Percentiles rank a stretch among this genome's conserved stretches.
Evolutionary conservation across 495 filamentous ascomycete species (phyloP).

Genomic region (Xylaria venustula): DNA sequence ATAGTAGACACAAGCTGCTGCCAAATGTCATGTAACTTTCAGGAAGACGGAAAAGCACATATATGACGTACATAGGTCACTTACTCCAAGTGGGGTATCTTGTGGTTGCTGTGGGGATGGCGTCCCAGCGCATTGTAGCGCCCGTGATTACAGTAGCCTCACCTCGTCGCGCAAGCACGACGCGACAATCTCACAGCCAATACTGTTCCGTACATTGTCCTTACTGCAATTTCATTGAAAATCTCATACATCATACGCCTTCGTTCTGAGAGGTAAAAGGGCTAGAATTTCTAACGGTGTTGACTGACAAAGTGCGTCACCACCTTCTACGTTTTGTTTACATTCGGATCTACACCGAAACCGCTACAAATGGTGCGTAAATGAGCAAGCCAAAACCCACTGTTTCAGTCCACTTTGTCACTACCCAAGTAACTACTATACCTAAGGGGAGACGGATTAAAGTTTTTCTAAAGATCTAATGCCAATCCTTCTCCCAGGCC

Average conservation of each 20-base stretch:
- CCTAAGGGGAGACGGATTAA: background rate
- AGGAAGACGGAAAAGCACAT: no score
- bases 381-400: background rate
- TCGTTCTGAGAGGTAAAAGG: no score
- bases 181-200: background rate
- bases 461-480: background rate
- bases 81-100: background rate
- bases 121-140: background rate
- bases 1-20: no score
- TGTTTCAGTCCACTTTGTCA: conserved; percentile 2
- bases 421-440: background rate
- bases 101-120: conserved; percentile 15
- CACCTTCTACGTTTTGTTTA: conserved; percentile 1
- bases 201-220: no score
- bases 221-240: no score
- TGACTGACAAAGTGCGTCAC: background rate
- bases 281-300: no score
- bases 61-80: background rate
- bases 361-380: conserved; percentile 12
- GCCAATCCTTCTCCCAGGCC: conserved; percentile 30
- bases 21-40: no score
- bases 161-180: background rate
- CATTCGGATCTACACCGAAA: background rate
- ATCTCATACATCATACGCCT: no score
- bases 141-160: background rate